Conservation (phyloP, 2,329 filamentous ascomycete genomes). For the Orbilia quercus region DNA sequence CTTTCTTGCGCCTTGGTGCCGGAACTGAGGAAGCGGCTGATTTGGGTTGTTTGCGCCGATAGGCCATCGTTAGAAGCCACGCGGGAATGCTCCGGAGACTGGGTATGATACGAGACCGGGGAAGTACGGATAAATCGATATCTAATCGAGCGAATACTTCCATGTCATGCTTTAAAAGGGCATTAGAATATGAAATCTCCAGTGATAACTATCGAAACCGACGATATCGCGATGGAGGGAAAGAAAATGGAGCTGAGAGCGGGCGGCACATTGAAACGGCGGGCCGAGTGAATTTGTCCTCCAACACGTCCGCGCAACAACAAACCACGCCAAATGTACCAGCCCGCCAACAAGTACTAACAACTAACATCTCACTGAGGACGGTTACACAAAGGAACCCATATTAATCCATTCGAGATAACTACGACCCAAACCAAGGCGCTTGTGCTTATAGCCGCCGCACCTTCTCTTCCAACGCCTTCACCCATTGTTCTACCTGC, state of each 20-base stretch:
- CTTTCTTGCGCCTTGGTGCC: too few species aligned
- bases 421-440: too few species aligned
- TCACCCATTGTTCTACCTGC: slow-evolving; percentile 88
- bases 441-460: slow-evolving; percentile 67
- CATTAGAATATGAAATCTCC: too few species aligned
- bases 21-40: background rate
- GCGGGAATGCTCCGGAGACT: too few species aligned
- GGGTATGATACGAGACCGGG: background rate
- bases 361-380: background rate
- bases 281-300: background rate
- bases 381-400: background rate
- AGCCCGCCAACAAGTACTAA: background rate
- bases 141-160: too few species aligned
- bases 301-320: slow-evolving; percentile 1
- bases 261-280: too few species aligned
- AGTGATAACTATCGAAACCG: too few species aligned
- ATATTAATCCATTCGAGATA: background rate
- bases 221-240: background rate
- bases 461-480: slow-evolving; percentile 82
- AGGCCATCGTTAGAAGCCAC: background rate
- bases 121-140: too few species aligned
- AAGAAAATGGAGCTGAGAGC: too few species aligned
- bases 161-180: too few species aligned
- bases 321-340: background rate
- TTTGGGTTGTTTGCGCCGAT: background rate